phyloP scores from a whole-genome alignment of 2,329 filamentous ascomycete species.

The Chaetomium olivaceum region DNA sequence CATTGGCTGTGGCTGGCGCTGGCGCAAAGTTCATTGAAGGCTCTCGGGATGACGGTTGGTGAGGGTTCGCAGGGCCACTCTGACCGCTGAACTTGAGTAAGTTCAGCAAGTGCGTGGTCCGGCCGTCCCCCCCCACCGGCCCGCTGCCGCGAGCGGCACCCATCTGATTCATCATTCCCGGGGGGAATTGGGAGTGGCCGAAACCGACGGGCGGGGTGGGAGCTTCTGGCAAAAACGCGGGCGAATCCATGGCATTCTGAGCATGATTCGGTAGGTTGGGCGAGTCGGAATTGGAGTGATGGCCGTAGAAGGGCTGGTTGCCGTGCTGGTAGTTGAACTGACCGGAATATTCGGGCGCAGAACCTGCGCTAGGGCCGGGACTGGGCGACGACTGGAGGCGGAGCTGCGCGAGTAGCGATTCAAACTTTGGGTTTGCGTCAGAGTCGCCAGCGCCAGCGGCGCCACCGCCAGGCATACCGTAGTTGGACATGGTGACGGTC shows the following conservation, averaged over 20 bases:
- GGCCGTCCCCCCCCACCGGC: conserved; percentile 41
- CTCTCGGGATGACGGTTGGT: conserved; percentile 35
- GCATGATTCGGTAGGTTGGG: conserved; percentile 29
- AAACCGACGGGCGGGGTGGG: conserved; percentile 50
- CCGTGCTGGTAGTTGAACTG: conserved; percentile 34
- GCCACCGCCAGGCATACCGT: conserved; percentile 30
- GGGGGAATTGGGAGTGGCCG: conserved; percentile 43
- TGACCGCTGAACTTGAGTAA: conserved; percentile 60
- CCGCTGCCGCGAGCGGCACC: conserved; percentile 45
- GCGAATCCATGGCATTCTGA: conserved; percentile 32
- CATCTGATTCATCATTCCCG: conserved; percentile 50
- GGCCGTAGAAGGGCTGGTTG: conserved; percentile 33
- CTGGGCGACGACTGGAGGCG: conserved; percentile 39
- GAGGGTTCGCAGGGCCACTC: conserved; percentile 20
- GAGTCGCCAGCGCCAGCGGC: conserved; percentile 25
- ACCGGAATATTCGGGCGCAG: conserved; percentile 29
- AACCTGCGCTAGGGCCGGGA: conserved; percentile 26
- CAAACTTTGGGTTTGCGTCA: conserved; percentile 40
- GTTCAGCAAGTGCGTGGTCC: conserved; percentile 59
- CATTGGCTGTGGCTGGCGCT: conserved; percentile 34
- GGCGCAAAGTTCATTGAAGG: conserved; percentile 30
- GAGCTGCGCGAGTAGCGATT: conserved; percentile 47
- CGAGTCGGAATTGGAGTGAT: conserved; percentile 31
- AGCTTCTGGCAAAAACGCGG: conserved; percentile 43
- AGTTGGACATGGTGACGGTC: conserved; percentile 31